Evolutionary conservation across 352 stramenopile genomes (phyloP).

Genomic region (Phytophthora sansomeana): DNA sequence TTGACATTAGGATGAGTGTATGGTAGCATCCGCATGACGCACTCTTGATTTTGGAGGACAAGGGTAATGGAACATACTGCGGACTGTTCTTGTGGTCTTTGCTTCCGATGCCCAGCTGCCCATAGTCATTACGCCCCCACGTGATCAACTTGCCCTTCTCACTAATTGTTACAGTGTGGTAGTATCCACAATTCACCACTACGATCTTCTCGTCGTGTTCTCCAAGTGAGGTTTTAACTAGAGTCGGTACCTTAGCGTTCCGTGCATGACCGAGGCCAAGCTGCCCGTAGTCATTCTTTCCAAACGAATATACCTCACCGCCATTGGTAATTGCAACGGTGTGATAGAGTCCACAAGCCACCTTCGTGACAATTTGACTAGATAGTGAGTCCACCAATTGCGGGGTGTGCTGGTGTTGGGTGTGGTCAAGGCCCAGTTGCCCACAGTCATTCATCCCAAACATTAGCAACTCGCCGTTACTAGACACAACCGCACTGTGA

Average conservation of each 20-base stretch:
- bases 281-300: conserved; percentile 91
- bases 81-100: conserved; percentile 89
- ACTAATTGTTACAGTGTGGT: conserved; percentile 82
- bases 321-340: conserved; percentile 67
- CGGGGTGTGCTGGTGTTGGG: conserved; percentile 86
- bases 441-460: conserved; percentile 92
- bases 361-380: conserved; percentile 75
- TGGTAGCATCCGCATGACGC: conserved; percentile 89
- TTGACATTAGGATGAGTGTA: conserved; percentile 78
- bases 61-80: conserved; percentile 80
- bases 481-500: conserved; percentile 86
- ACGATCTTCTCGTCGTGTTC: conserved; percentile 84
- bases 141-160: conserved; percentile 88
- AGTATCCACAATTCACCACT: conserved; percentile 84
- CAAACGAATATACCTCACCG: conserved; percentile 86
- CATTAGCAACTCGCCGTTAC: conserved; percentile 75
- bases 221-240: conserved; percentile 70
- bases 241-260: conserved; percentile 76
- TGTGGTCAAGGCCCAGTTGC: conserved; percentile 83
- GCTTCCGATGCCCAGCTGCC: conserved; percentile 86
- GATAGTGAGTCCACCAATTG: conserved; percentile 78
- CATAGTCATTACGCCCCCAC: conserved; percentile 89
- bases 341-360: conserved; percentile 86
- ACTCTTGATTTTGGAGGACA: conserved; percentile 80
- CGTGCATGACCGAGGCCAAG: conserved; percentile 82